phyloP scores from a whole-genome alignment of 495 filamentous ascomycete genomes.

The Trichocladium uniseriatum region DNA sequence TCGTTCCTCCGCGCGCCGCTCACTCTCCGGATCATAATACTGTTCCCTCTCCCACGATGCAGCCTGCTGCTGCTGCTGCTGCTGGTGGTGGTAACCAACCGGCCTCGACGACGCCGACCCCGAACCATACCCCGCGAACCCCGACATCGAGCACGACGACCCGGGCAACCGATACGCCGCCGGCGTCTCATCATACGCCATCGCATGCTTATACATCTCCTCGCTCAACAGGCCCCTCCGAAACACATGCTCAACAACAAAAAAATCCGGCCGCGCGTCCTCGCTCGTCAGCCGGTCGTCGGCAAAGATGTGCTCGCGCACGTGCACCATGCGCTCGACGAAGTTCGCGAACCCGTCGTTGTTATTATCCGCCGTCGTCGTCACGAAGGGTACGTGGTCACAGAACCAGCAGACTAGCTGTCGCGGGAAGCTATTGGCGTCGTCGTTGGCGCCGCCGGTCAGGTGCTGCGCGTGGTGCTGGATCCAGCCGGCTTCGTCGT shows the following conservation, averaged over 20 bases:
- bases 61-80: no score
- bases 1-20: no score
- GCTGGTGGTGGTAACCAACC: no score
- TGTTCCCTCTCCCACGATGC: no score
- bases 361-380: background rate
- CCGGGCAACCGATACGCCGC: conserved; percentile 2
- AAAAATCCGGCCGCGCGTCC: conserved; percentile 35
- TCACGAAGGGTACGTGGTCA: conserved; percentile 24
- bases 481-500: conserved; percentile 35
- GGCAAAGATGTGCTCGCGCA: conserved; percentile 29
- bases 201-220: background rate
- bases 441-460: no score
- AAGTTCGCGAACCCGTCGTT: conserved; percentile 23
- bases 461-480: conserved; percentile 35
- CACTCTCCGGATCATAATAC: background rate
- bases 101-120: no score
- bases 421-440: conserved; percentile 28
- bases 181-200: conserved; percentile 20
- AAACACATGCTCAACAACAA: conserved; percentile 26
- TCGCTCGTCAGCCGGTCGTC: conserved; percentile 7
- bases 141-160: background rate
- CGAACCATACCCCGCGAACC: no score
- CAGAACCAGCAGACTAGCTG: conserved; percentile 41
- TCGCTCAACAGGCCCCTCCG: conserved; percentile 13
- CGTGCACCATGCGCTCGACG: conserved; percentile 36